These are phyloP conservation scores for Nicotiana rustica DNA, from an alignment of 305 asterid species.

Conservation along the genomic window DNA sequence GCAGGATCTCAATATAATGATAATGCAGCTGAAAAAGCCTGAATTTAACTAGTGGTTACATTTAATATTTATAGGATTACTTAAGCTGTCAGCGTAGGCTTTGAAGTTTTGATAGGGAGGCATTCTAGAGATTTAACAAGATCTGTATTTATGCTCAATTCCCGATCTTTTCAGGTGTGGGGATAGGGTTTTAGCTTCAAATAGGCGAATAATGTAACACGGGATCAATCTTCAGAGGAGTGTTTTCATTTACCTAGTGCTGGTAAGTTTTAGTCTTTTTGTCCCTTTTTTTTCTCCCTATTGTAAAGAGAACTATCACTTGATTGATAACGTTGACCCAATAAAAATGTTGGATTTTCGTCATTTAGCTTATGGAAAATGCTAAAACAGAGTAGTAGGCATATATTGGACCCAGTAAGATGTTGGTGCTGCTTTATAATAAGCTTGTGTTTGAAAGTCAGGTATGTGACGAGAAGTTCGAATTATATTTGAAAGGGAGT, in stretches of 20 bases:
- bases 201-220: conserved; percentile 2
- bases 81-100: not conserved
- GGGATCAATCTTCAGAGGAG: too few relatives aligned
- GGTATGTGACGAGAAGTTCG: not conserved
- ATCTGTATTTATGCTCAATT: conserved; percentile 14
- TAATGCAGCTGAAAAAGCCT: conserved; percentile 2
- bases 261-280: too few relatives aligned
- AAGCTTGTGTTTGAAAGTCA: not conserved
- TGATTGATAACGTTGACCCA: not conserved
- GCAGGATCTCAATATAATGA: not conserved
- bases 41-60: not conserved
- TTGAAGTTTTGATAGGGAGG: conserved; percentile 18
- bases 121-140: not conserved
- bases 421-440: not conserved
- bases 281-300: not conserved
- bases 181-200: not conserved
- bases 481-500: not conserved
- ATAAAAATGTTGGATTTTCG: not conserved
- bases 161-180: not conserved
- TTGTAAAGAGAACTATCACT: not conserved
- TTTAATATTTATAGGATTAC: not conserved
- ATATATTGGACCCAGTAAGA: not conserved
- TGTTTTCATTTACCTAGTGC: too few relatives aligned
- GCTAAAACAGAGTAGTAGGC: not conserved
- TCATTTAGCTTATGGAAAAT: not conserved